Base-by-base conservation (phyloP, 169 alveolate species). In the Eimeria maxima region DNA sequence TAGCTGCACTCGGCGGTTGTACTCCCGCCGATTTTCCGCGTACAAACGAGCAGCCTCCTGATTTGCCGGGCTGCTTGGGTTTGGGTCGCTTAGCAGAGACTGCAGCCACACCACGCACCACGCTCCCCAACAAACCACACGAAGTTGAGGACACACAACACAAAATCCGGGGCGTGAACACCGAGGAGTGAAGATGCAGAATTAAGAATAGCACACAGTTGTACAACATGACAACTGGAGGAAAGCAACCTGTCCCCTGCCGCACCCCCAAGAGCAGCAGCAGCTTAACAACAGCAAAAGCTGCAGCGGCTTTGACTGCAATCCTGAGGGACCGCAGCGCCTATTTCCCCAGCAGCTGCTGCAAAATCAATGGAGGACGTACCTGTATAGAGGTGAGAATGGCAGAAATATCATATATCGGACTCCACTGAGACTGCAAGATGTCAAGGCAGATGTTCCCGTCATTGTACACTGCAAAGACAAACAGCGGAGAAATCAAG, bases 11-110 rank as follows among this genome's bases (percentile, higher is more conserved):
- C 96, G 55, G 24, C 96, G 93, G 67, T 94, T 92, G 84, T 96
- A 96, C 96, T 98, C 99, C 47, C 98, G 97, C 65, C 99, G 96
- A 95, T 99, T 98, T 91, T 98, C 99, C 90, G 95, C 97, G 95
- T 97, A 99, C 96, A 99, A 97, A 89, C 98, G 98, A 16, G 99
- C 99, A 11, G 99, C 99, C 97, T 98, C 99, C 80, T 97, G 98
- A 93, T 99, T 99, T 22, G 99, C 99, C 63, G 99, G 99, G 80
- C 99, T 98, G 94, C 98, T 97, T 63, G 99, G 99, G 95, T 99
- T 99, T 4, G 99, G 99, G 91, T 99, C 99, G 87, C 98, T 98
- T 63, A 99, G 97, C 84, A 99, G 97, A 76, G 99, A 98, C 98
- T 99, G 97, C 86, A 90, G 67, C 42, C 42, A 33, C 84, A 73